Conservation (phyloP, 2,329 filamentous ascomycete species). For the Fusarium cicatricum region DNA sequence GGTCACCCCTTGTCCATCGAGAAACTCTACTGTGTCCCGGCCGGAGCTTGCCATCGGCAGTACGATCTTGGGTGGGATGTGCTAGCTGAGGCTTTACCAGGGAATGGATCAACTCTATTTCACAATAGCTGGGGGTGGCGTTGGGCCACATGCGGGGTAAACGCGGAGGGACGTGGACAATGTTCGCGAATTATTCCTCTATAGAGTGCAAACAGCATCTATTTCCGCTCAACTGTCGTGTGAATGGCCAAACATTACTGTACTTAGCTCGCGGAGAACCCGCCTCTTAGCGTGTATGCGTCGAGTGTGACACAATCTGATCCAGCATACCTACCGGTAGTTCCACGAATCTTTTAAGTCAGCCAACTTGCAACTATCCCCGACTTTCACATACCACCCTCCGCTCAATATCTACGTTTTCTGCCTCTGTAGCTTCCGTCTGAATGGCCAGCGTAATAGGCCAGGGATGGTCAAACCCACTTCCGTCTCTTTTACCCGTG, state of each 20-base stretch:
- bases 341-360: background rate
- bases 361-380: background rate
- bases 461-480: conserved; percentile 21
- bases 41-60: background rate
- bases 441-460: conserved; percentile 17
- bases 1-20: background rate
- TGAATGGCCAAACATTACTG: conserved; percentile 6
- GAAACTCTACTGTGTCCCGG: background rate
- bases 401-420: background rate
- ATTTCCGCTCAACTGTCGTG: background rate
- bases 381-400: too few species aligned
- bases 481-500: conserved; percentile 24
- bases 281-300: background rate
- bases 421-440: background rate
- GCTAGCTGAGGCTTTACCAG: conserved; percentile 9
- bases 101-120: conserved; percentile 17
- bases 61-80: conserved; percentile 12
- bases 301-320: background rate
- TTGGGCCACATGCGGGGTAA: conserved; percentile 22
- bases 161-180: background rate
- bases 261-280: background rate
- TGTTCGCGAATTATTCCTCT: conserved; percentile 23
- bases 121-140: conserved; percentile 20
- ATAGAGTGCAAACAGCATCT: conserved; percentile 17
- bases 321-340: conserved; percentile 9